Evolutionary conservation across 2,329 filamentous ascomycete genomes (phyloP).

Genomic region (Ceratocystis huliohia): DNA sequence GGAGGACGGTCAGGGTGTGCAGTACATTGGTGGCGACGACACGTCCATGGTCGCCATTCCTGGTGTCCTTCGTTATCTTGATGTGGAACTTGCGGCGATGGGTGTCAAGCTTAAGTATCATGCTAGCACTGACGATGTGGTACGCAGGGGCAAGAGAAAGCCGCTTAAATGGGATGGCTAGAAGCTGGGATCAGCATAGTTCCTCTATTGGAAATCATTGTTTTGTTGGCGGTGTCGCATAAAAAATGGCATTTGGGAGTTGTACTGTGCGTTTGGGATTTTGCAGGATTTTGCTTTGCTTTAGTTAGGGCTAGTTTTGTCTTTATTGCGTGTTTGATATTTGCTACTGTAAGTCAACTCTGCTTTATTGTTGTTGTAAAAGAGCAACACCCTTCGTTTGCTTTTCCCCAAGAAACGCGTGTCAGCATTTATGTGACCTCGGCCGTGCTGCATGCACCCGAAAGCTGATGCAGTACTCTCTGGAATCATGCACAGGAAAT

Average conservation of each 20-base stretch:
- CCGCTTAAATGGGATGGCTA: conserved; percentile 27
- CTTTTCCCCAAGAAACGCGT: not conserved
- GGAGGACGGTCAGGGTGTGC: conserved; percentile 78
- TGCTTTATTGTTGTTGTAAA: not conserved
- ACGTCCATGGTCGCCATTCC: conserved; percentile 87
- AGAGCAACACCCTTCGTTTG: not conserved
- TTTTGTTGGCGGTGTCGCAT: conserved; percentile 5
- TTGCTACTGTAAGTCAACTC: not conserved
- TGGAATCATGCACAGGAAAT: not conserved
- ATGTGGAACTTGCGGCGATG: conserved; percentile 94
- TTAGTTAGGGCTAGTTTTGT: conserved; percentile 11
- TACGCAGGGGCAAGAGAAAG: conserved; percentile 40
- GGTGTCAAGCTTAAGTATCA: conserved; percentile 84
- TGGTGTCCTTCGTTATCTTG: conserved; percentile 80
- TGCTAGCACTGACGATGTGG: conserved; percentile 51
- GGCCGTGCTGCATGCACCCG: not conserved
- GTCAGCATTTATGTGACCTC: not conserved
- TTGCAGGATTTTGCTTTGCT: not conserved
- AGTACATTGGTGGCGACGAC: conserved; percentile 79
- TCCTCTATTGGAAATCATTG: not conserved
- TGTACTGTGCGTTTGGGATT: conserved; percentile 18
- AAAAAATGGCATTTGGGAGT: conserved; percentile 17
- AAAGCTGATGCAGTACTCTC: not conserved
- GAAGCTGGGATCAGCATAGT: conserved; percentile 13
- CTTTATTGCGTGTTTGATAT: conserved; percentile 1